Conservation (phyloP, 1,284 basidiomycete genomes). For the Pyrrhoderma noxium region DNA sequence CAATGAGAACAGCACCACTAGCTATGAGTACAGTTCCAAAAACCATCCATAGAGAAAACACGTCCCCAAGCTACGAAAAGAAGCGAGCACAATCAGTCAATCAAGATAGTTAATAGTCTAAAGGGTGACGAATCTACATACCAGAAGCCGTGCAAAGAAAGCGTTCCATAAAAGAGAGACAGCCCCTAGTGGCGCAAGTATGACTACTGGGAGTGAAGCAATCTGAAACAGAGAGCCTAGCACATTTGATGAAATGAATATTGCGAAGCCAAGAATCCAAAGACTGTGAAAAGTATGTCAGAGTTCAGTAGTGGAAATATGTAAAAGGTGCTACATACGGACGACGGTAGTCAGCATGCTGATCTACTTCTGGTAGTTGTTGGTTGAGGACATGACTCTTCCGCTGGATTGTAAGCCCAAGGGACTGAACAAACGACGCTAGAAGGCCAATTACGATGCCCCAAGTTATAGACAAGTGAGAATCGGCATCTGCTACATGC, state of each 20-base stretch:
- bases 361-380: constrained; percentile 52
- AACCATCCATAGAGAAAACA: constrained; percentile 81
- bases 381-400: constrained; percentile 92
- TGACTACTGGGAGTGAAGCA: constrained; percentile 87
- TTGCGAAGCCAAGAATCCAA: constrained; percentile 80
- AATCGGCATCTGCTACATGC: constrained; percentile 7
- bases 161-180: constrained; percentile 94
- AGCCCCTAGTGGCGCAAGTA: constrained; percentile 88
- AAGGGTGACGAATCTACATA: too few relatives aligned
- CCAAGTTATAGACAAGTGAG: constrained; percentile 41
- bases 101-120: too few relatives aligned
- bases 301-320: constrained; percentile 12
- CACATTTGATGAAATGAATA: constrained; percentile 85
- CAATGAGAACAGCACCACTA: constrained; percentile 84
- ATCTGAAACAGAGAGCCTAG: constrained; percentile 94
- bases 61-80: constrained; percentile 57
- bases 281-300: constrained; percentile 37
- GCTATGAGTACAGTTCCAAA: constrained; percentile 85
- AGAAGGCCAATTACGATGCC: constrained; percentile 73
- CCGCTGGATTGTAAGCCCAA: constrained; percentile 90
- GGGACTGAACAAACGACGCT: constrained; percentile 85
- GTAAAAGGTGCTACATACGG: constrained; percentile 47
- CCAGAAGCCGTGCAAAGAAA: constrained; percentile 78
- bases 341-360: constrained; percentile 66
- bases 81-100: too few relatives aligned